phyloP scores from a whole-genome alignment of 208 protist species.

The Plasmodiophora brassicae region DNA sequence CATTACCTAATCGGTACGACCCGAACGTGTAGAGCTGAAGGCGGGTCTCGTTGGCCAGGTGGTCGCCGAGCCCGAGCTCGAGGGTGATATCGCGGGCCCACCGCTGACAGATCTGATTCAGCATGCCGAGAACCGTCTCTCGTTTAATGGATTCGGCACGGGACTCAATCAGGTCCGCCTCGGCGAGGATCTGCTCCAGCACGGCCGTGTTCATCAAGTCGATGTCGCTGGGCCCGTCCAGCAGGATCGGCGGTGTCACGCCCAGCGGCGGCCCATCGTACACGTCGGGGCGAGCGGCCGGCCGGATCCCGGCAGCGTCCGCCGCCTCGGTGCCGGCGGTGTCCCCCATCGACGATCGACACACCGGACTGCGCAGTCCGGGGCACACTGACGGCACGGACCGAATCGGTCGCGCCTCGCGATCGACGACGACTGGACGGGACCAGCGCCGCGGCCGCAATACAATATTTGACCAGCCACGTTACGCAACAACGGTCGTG shows the following conservation, averaged over 20 bases:
- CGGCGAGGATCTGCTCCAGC: neutral
- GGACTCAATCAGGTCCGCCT: neutral
- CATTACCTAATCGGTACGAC: constrained; percentile 71
- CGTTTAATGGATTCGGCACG: too few species aligned
- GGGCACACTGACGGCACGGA: too few species aligned
- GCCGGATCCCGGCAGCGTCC: too few species aligned
- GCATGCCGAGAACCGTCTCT: neutral
- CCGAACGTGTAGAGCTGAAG: constrained; percentile 84
- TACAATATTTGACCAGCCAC: too few species aligned
- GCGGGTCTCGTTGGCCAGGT: neutral
- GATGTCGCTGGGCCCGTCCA: neutral
- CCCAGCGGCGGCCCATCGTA: constrained; percentile 13
- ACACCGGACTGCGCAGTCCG: too few species aligned
- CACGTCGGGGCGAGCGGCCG: too few species aligned
- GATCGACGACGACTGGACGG: too few species aligned
- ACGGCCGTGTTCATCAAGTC: neutral
- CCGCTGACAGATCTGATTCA: neutral
- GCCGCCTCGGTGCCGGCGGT: too few species aligned
- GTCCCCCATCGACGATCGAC: too few species aligned
- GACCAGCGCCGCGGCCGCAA: too few species aligned
- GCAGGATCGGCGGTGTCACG: neutral
- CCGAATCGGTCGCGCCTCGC: too few species aligned
- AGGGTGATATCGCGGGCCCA: neutral
- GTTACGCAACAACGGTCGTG: too few species aligned
- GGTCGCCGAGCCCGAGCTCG: neutral